Percentiles rank a stretch among this genome's conserved stretches.
Conservation (phyloP, 2,329 filamentous ascomycete species). For the Penicillium concentricum region DNA sequence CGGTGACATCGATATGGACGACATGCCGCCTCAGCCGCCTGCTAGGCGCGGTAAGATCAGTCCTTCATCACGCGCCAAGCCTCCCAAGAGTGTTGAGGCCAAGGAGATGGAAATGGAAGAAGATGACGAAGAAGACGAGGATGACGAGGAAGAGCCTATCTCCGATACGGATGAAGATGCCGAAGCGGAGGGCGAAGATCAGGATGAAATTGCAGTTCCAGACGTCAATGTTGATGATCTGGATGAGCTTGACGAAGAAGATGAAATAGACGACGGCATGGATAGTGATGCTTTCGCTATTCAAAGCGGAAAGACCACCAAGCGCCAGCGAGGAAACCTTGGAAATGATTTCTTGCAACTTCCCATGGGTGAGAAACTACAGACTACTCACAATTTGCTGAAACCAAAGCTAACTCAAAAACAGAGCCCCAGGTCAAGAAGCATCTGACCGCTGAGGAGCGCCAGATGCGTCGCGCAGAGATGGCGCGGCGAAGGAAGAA, state of each 20-base stretch:
- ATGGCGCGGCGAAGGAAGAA: constrained; percentile 74
- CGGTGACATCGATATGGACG: constrained; percentile 47
- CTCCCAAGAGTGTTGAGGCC: constrained; percentile 47
- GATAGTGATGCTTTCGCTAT: constrained; percentile 47
- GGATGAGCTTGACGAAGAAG: constrained; percentile 43
- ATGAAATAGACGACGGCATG: constrained; percentile 44
- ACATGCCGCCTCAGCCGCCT: constrained; percentile 41
- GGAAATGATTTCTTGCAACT: constrained; percentile 53
- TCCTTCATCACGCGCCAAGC: constrained; percentile 35
- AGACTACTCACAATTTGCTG: background rate
- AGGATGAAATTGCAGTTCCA: constrained; percentile 47
- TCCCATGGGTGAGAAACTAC: constrained; percentile 52
- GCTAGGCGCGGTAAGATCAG: constrained; percentile 41
- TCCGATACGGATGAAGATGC: constrained; percentile 49
- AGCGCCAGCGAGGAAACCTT: constrained; percentile 64
- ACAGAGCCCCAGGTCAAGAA: constrained; percentile 70
- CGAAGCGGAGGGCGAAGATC: constrained; percentile 50
- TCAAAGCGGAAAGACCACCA: constrained; percentile 66
- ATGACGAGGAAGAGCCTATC: constrained; percentile 51
- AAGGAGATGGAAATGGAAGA: constrained; percentile 47
- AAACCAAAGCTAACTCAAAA: constrained; percentile 14
- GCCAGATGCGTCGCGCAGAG: constrained; percentile 69
- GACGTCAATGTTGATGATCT: constrained; percentile 40
- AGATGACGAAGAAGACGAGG: constrained; percentile 33
- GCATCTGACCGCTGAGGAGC: constrained; percentile 69